phyloP scores from a whole-genome alignment of 768 basidiomycete species.

The Pleurotus sapidus region DNA sequence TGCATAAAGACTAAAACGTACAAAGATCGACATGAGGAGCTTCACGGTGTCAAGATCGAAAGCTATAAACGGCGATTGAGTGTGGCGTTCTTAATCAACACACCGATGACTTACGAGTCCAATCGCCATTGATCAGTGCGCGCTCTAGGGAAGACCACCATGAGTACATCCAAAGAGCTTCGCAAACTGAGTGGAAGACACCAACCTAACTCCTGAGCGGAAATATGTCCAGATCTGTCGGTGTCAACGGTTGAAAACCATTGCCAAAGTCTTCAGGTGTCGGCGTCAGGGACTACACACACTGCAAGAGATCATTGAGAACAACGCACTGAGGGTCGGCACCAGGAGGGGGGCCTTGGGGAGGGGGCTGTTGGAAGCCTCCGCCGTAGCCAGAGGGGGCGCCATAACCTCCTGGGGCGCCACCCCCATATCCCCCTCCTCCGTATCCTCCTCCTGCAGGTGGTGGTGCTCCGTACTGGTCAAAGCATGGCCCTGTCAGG shows the following conservation, averaged over 20 bases:
- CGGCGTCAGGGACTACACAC: slow-evolving; percentile 67
- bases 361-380: slow-evolving; percentile 21
- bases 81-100: too few relatives aligned
- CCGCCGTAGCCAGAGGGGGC: slow-evolving; percentile 23
- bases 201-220: slow-evolving; percentile 65
- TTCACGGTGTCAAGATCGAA: slow-evolving; percentile 88
- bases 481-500: neutral
- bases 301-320: slow-evolving; percentile 64
- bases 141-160: slow-evolving; percentile 28
- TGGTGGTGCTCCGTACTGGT: slow-evolving; percentile 24
- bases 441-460: slow-evolving; percentile 31
- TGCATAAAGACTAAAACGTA: slow-evolving; percentile 27
- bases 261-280: slow-evolving; percentile 60
- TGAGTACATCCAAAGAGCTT: neutral
- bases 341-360: slow-evolving; percentile 53
- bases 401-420: slow-evolving; percentile 19
- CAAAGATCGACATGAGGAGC: slow-evolving; percentile 80
- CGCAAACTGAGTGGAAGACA: neutral
- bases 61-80: slow-evolving; percentile 33
- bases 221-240: slow-evolving; percentile 67
- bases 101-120: slow-evolving; percentile 56
- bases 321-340: slow-evolving; percentile 73
- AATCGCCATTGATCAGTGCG: slow-evolving; percentile 60
- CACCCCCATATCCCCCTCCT: slow-evolving; percentile 14
- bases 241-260: slow-evolving; percentile 73